These are phyloP conservation scores for Orbilia quercus DNA, from an alignment of 2,329 filamentous ascomycete species.

Conservation along the genomic window DNA sequence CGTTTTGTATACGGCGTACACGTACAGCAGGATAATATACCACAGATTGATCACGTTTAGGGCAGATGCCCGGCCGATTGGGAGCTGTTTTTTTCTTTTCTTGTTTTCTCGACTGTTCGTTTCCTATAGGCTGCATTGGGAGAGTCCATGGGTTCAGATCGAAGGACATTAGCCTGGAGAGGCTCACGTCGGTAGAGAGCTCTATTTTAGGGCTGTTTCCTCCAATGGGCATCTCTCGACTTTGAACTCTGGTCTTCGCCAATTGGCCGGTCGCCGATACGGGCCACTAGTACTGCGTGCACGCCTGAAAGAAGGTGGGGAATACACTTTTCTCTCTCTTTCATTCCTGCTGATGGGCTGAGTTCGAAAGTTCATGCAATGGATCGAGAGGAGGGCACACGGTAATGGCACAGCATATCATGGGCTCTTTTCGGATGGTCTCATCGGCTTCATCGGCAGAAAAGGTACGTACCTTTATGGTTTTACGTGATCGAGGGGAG, in stretches of 20 bases:
- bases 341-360: constrained; percentile 10
- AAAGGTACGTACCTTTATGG: neutral
- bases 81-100: too few species aligned
- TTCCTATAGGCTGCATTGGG: too few species aligned
- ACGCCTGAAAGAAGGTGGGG: constrained; percentile 36
- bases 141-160: constrained; percentile 18
- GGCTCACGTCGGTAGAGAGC: constrained; percentile 51
- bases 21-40: neutral
- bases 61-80: constrained; percentile 20
- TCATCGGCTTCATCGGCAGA: constrained; percentile 24
- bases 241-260: constrained; percentile 24
- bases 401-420: constrained; percentile 17
- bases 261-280: constrained; percentile 40
- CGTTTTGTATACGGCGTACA: too few species aligned
- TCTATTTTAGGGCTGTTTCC: constrained; percentile 55
- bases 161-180: constrained; percentile 47
- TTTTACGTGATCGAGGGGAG: neutral
- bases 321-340: constrained; percentile 10
- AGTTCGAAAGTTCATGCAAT: constrained; percentile 35
- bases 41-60: constrained; percentile 2
- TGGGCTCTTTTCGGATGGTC: constrained; percentile 25
- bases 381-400: constrained; percentile 26
- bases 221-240: too few species aligned
- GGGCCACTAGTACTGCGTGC: constrained; percentile 14
- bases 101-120: too few species aligned